Evolutionary conservation across 352 stramenopile species (phyloP).

Genomic region (Pythium folliculosum): DNA sequence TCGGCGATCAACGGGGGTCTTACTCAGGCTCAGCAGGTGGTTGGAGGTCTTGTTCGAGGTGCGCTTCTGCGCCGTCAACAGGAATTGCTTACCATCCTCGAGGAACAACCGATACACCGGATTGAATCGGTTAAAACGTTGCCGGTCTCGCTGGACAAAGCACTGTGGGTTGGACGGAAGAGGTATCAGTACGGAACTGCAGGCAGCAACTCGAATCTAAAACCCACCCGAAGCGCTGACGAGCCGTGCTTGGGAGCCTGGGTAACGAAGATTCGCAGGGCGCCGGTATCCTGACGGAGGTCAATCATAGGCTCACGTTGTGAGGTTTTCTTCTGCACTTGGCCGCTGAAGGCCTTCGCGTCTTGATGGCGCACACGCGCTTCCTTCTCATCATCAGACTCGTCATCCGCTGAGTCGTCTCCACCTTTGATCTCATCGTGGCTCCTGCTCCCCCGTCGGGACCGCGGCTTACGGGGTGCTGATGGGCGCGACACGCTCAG

Average conservation of each 20-base stretch:
- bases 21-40: slow-evolving; percentile 61
- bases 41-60: slow-evolving; percentile 56
- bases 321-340: not conserved
- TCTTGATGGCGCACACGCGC: slow-evolving; percentile 12
- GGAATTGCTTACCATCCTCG: slow-evolving; percentile 51
- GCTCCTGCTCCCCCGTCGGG: slow-evolving; percentile 17
- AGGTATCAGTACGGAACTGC: too few species aligned
- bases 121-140: slow-evolving; percentile 47
- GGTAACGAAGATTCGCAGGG: slow-evolving; percentile 43
- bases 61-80: slow-evolving; percentile 57
- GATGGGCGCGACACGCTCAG: slow-evolving; percentile 3
- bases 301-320: not conserved
- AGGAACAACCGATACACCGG: slow-evolving; percentile 62
- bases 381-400: slow-evolving; percentile 27
- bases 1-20: slow-evolving; percentile 35
- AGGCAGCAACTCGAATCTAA: not conserved
- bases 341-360: not conserved
- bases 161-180: slow-evolving; percentile 29
- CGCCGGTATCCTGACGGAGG: slow-evolving; percentile 30
- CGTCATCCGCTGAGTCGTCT: slow-evolving; percentile 11
- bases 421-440: slow-evolving; percentile 10
- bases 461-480: not conserved
- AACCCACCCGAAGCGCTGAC: slow-evolving; percentile 36
- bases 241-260: slow-evolving; percentile 29
- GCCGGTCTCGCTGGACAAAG: slow-evolving; percentile 55